Evolutionary conservation across 1,284 basidiomycete genomes (phyloP), one percentile per base, ranked within the genome.

Genomic region (Tylopilus orsonianus): DNA sequence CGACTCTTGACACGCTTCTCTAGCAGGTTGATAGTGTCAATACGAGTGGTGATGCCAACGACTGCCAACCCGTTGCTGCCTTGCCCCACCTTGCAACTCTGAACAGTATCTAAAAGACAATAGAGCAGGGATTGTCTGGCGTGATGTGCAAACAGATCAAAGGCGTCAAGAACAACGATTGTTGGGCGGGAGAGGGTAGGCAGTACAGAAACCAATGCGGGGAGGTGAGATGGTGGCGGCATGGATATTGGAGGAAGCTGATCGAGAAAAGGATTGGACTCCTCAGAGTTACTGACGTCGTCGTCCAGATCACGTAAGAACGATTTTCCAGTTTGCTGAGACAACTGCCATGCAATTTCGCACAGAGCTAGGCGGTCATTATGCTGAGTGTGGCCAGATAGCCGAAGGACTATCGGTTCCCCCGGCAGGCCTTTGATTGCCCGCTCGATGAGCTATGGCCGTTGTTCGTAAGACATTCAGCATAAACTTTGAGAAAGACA

Each of bases 1-100:
- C 94, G 82, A 56, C 92, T 96, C 69, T 97, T 96, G 43, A 97
- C 94, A 40, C 94, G 79, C 66, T 98, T 97, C 67, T 98, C 94
- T 6, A 98, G 74, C 8, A 91, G 70, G 48, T 90, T 88, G 50
- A 96, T 79, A n/a, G 90, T 87, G 60, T 97, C 93, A 13, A 93
- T 77, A 14, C 93, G 82, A 26, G 81, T 81, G 0, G 91, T 93
- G 3, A 93, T 67, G 9, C 94, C 93, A 35, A 97, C 73, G 20
- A 97, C 83, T 0, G 87, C 87, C 16, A 97, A 69, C 0, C 93
- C 93, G 48, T 78, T 80, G 56, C 66, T 78, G 10, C 72, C 74
- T 38, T 71, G 66, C 7, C 73, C 75, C 5, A 77, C 76, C 44
- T 79, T 77, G 60, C 83, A 86, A 46, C 78, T 83, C 56, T 90